Conservation (phyloP, 1,139 yeast genomes). For the Meyerozyma sp. region DNA sequence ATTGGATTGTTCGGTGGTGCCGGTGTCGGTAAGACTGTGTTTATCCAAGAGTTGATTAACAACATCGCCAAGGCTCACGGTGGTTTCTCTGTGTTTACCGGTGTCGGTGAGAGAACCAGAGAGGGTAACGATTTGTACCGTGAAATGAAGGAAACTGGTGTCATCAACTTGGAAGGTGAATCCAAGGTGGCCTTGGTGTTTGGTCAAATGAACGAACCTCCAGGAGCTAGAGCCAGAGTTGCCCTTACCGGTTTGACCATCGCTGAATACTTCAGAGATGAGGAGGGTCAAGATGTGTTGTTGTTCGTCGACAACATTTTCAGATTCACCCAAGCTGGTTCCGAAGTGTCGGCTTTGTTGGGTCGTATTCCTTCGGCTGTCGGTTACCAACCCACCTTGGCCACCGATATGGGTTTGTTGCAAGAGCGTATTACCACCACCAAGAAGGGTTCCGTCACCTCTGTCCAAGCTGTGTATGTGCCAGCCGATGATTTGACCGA, state of each 20-base stretch:
- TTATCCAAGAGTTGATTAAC: constrained; percentile 99
- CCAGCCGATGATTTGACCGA: constrained; percentile 99
- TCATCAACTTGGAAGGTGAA: constrained; percentile 98
- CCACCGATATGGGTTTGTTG: constrained; percentile 99
- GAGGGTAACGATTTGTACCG: constrained; percentile 99
- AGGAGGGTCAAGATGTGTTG: constrained; percentile 99
- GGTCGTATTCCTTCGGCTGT: constrained; percentile 99
- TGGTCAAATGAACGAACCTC: constrained; percentile 99
- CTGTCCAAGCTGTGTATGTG: constrained; percentile 99
- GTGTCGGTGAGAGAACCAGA: constrained; percentile 99
- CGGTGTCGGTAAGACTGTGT: constrained; percentile 99
- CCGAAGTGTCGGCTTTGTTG: constrained; percentile 98
- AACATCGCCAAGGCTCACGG: constrained; percentile 99
- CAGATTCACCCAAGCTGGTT: constrained; percentile 99
- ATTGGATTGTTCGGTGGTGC: constrained; percentile 99
- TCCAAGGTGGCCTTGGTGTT: constrained; percentile 99
- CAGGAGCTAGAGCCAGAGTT: constrained; percentile 99
- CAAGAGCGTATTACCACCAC: constrained; percentile 99
- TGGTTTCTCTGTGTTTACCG: constrained; percentile 99
- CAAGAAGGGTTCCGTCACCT: constrained; percentile 98
- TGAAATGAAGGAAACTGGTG: constrained; percentile 99
- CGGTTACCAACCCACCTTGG: constrained; percentile 99
- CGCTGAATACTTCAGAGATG: constrained; percentile 99
- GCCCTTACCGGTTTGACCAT: constrained; percentile 99
- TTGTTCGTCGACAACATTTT: constrained; percentile 99